Percentiles rank a stretch among this genome's conserved stretches.
phyloP scores from a whole-genome alignment of 2,329 filamentous ascomycete species.

The Penicillium sp. region DNA sequence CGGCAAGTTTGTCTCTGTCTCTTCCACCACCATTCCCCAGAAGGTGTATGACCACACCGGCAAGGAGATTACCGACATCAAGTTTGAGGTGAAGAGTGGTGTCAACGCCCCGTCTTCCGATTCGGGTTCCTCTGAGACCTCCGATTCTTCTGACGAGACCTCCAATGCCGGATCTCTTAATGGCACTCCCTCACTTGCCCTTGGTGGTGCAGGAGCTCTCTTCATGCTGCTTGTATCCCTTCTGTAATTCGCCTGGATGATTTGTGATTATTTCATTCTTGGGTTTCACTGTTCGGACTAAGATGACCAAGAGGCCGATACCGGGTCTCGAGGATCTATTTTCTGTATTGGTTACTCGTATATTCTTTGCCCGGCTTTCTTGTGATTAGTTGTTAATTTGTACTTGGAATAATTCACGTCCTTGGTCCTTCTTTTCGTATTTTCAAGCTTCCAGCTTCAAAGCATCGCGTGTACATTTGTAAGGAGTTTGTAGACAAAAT shows the following conservation, averaged over 20 bases:
- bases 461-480: not conserved
- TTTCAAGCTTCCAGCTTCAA: not conserved
- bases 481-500: not conserved
- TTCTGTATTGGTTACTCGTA: not conserved
- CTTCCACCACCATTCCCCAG: slow-evolving; percentile 54
- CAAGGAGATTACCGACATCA: slow-evolving; percentile 60
- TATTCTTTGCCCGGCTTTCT: not conserved
- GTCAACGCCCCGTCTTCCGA: slow-evolving; percentile 51
- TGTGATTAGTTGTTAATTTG: slow-evolving; percentile 7
- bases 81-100: slow-evolving; percentile 53
- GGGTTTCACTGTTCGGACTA: not conserved
- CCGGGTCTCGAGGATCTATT: not conserved
- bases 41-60: slow-evolving; percentile 58
- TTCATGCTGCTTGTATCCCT: slow-evolving; percentile 29
- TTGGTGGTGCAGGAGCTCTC: slow-evolving; percentile 27
- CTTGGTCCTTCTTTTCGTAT: not conserved
- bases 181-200: slow-evolving; percentile 18
- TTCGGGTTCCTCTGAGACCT: not conserved
- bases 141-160: not conserved
- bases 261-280: not conserved
- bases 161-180: slow-evolving; percentile 23
- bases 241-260: slow-evolving; percentile 19
- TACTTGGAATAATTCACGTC: slow-evolving; percentile 7
- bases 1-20: slow-evolving; percentile 63
- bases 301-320: not conserved